A percentile compares a stretch with the other conserved stretches of the same genome.
These are phyloP conservation scores for Verticillium nubilum DNA, from an alignment of 2,329 filamentous ascomycete species.

Conservation along the genomic window DNA sequence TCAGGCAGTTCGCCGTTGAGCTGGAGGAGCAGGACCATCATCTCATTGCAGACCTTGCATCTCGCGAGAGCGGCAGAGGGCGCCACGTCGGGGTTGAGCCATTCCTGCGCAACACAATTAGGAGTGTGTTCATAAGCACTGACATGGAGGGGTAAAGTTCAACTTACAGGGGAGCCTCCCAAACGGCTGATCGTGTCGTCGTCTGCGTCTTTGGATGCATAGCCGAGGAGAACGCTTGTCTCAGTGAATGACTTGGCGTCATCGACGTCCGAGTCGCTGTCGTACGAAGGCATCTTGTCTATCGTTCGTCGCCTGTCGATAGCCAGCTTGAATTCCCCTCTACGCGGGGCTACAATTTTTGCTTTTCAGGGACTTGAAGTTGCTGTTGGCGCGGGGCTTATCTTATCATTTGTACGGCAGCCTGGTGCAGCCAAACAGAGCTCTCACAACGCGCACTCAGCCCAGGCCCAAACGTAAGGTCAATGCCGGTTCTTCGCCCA, in stretches of 20 bases:
- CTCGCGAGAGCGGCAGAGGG: constrained; percentile 73
- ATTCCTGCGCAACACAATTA: constrained; percentile 52
- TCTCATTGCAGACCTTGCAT: constrained; percentile 80
- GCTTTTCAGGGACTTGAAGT: constrained; percentile 1
- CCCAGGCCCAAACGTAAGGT: too few relatives aligned
- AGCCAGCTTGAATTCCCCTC: background rate
- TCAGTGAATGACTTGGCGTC: constrained; percentile 57
- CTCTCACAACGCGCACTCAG: too few relatives aligned
- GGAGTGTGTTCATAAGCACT: constrained; percentile 1
- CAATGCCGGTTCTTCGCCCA: too few relatives aligned
- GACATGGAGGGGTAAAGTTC: background rate
- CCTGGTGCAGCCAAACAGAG: background rate
- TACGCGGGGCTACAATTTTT: constrained; percentile 35
- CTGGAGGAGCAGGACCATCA: constrained; percentile 83
- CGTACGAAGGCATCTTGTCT: constrained; percentile 64
- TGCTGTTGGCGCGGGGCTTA: constrained; percentile 21
- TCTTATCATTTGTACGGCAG: constrained; percentile 12
- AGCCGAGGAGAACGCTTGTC: constrained; percentile 87
- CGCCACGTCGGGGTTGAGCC: constrained; percentile 67
- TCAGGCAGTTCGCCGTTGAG: constrained; percentile 87
- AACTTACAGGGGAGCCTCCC: constrained; percentile 76
- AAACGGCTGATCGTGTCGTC: constrained; percentile 84
- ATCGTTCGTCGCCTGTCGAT: background rate
- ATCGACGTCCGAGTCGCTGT: constrained; percentile 75
- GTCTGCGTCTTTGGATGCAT: constrained; percentile 72